Conservation (phyloP, 352 stramenopile genomes). For the Phytophthora sp. region DNA sequence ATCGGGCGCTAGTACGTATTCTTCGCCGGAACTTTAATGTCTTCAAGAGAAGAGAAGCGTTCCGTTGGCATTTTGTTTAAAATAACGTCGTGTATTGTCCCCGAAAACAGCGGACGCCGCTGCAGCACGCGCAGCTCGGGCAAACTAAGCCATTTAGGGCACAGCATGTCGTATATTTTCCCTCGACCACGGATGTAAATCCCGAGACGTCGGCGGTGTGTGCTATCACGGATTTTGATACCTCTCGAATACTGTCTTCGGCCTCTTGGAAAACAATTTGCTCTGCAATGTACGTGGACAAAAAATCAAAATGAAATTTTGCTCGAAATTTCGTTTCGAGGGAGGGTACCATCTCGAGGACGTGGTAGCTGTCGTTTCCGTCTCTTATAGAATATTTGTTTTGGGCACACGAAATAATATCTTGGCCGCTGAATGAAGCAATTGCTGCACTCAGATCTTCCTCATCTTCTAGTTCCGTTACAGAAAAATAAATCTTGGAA, state of each 20-base stretch:
- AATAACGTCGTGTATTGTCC: not conserved
- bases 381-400: not conserved
- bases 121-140: not conserved
- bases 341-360: not conserved
- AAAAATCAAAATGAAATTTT: not conserved
- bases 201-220: conserved; percentile 15
- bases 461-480: not conserved
- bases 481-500: conserved; percentile 9
- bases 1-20: not conserved
- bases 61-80: not conserved
- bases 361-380: not conserved
- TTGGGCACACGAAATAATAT: not conserved
- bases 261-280: not conserved
- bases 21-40: not conserved
- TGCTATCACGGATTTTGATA: conserved; percentile 16
- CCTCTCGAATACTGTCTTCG: conserved; percentile 3
- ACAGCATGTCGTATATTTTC: conserved; percentile 21
- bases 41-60: not conserved
- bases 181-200: conserved; percentile 13
- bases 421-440: not conserved
- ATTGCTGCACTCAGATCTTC: not conserved
- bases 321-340: not conserved
- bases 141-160: conserved; percentile 16
- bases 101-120: not conserved
- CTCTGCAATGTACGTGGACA: conserved; percentile 2